Evolutionary conservation across 2,329 filamentous ascomycete species (phyloP).

Genomic region (Penicillium olsonii): DNA sequence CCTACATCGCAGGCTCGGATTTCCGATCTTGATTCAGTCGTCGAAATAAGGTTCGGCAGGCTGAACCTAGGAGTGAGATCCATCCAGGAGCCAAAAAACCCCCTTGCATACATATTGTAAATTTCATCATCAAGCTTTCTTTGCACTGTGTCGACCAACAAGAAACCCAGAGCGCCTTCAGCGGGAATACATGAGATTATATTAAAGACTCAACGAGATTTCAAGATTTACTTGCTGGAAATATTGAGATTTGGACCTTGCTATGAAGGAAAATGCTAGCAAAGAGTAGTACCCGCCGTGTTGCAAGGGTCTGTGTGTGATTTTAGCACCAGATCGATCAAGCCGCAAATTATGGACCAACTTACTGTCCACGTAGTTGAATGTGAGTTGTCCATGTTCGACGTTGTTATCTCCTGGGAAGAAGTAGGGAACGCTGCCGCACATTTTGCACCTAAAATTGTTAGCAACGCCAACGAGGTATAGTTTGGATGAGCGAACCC

Average conservation of each 20-base stretch:
- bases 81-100: background rate
- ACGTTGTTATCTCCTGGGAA: background rate
- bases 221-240: too few relatives aligned
- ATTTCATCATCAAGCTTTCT: too few relatives aligned
- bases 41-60: too few relatives aligned
- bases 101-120: too few relatives aligned
- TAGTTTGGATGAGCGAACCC: background rate
- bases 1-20: slow-evolving; percentile 26
- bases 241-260: too few relatives aligned
- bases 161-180: too few relatives aligned
- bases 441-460: background rate
- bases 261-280: background rate
- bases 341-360: background rate
- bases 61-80: too few relatives aligned
- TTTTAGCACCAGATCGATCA: background rate
- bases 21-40: background rate
- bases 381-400: background rate
- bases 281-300: background rate
- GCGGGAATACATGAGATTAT: too few relatives aligned
- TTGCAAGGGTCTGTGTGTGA: background rate
- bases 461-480: background rate
- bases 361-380: slow-evolving; percentile 4
- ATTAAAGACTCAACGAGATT: too few relatives aligned
- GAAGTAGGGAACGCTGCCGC: slow-evolving; percentile 3
- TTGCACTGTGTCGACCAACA: too few relatives aligned